A percentile compares a stretch with the other conserved stretches of the same genome.
phyloP scores from a whole-genome alignment of 2,329 filamentous ascomycete species.

The Erysiphe pulchra region DNA sequence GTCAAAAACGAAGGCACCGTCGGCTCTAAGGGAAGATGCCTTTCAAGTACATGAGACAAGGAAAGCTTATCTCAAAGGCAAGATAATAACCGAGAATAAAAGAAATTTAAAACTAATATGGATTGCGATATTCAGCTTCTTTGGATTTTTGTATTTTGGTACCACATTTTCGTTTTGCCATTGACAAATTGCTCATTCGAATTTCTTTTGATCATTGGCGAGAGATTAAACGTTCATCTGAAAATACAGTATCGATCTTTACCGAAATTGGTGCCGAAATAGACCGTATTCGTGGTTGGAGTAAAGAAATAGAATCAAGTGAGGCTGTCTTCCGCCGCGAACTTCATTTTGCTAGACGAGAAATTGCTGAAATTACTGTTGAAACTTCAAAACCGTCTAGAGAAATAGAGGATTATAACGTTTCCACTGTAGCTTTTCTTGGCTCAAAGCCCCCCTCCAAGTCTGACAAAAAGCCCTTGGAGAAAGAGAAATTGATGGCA shows the following conservation, averaged over 20 bases:
- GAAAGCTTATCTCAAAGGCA: conserved; percentile 54
- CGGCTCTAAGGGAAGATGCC: conserved; percentile 73
- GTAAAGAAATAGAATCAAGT: conserved; percentile 77
- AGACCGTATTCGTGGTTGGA: conserved; percentile 80
- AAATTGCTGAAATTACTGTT: conserved; percentile 58
- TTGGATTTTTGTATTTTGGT: conserved; percentile 83
- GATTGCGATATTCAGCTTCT: conserved; percentile 26
- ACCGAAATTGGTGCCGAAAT: conserved; percentile 52
- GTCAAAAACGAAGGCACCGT: conserved; percentile 82
- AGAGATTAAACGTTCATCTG: conserved; percentile 51
- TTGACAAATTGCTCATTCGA: conserved; percentile 69
- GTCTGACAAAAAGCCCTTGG: conserved; percentile 17
- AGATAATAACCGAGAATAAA: background rate
- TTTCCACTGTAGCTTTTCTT: conserved; percentile 72
- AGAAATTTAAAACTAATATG: background rate
- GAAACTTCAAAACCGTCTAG: conserved; percentile 52
- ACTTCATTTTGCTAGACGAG: conserved; percentile 49
- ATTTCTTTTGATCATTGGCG: conserved; percentile 72
- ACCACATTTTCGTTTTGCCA: conserved; percentile 56
- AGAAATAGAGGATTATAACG: conserved; percentile 78
- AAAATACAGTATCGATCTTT: conserved; percentile 33
- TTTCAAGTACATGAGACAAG: conserved; percentile 86
- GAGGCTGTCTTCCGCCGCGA: conserved; percentile 65
- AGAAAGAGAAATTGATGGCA: conserved; percentile 23
- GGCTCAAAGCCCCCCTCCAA: conserved; percentile 41